A percentile compares a stretch with the other conserved stretches of the same genome.
Conservation (phyloP, 768 basidiomycete species). For the Tulasnella sp. region DNA sequence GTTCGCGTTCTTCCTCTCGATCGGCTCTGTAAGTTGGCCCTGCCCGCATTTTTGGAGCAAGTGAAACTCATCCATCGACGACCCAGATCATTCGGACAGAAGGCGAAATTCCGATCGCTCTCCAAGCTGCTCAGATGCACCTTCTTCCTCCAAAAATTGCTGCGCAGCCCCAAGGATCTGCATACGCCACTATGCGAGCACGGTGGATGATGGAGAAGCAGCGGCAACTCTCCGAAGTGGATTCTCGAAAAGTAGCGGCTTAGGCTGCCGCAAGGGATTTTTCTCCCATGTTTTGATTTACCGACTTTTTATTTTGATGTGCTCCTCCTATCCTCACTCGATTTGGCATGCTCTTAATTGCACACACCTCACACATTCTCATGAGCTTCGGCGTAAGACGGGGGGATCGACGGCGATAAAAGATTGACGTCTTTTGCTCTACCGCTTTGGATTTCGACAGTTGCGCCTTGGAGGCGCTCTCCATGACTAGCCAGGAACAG, state of each 20-base stretch:
- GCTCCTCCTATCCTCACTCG: neutral
- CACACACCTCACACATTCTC: neutral
- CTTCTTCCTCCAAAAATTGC: conserved; percentile 49
- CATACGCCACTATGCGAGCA: conserved; percentile 50
- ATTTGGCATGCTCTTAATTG: neutral
- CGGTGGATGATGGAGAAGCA: conserved; percentile 62
- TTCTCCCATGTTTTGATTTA: neutral
- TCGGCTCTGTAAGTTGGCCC: conserved; percentile 64
- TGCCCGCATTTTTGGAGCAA: conserved; percentile 11
- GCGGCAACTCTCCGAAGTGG: conserved; percentile 1
- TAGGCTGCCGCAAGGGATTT: neutral
- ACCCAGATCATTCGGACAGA: conserved; percentile 88
- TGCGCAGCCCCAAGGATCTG: conserved; percentile 59
- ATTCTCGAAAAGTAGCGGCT: neutral
- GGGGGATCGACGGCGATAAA: neutral
- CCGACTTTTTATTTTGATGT: neutral
- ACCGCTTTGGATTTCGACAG: neutral
- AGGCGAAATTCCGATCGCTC: conserved; percentile 46
- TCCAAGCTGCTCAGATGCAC: conserved; percentile 58
- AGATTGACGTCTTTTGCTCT: neutral
- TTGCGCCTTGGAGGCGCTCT: conserved; percentile 3
- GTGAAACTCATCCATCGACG: neutral
- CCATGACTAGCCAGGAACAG: neutral
- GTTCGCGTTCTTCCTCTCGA: conserved; percentile 93
- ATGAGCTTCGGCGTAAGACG: neutral